Evolutionary conservation across 805 yeast genomes (phyloP).

Genomic region (Candida nemodendra): DNA sequence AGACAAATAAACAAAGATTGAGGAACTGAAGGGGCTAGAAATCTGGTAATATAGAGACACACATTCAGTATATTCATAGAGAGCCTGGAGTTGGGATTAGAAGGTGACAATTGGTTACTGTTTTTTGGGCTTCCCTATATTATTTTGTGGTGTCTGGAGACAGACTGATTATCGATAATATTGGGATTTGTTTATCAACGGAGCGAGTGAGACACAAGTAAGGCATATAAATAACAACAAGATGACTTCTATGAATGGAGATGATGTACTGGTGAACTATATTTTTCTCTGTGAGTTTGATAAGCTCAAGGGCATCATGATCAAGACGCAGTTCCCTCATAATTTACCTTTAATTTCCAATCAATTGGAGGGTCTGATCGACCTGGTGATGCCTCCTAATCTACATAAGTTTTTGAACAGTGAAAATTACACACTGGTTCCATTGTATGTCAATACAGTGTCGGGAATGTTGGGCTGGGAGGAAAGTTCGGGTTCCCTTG

Average conservation of each 20-base stretch:
- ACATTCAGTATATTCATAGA: too few relatives aligned
- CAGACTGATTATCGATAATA: too few relatives aligned
- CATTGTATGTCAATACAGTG: conserved; percentile 38
- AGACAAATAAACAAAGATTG: too few relatives aligned
- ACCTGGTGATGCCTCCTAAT: conserved; percentile 29
- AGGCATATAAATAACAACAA: too few relatives aligned
- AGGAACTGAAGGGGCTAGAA: too few relatives aligned
- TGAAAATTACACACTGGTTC: conserved; percentile 59
- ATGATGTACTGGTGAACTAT: conserved; percentile 20
- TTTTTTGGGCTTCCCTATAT: too few relatives aligned
- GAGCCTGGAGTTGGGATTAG: too few relatives aligned
- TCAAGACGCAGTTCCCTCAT: conserved; percentile 60
- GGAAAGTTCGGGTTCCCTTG: conserved; percentile 10
- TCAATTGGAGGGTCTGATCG: conserved; percentile 37
- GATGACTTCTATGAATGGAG: neutral
- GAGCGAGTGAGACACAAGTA: too few relatives aligned
- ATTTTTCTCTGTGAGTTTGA: conserved; percentile 74
- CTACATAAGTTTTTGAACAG: conserved; percentile 45
- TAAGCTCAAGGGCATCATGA: conserved; percentile 67
- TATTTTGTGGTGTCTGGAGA: too few relatives aligned
- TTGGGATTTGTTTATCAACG: too few relatives aligned
- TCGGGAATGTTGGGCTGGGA: conserved; percentile 19
- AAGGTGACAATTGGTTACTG: too few relatives aligned
- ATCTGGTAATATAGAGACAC: too few relatives aligned
- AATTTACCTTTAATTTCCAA: conserved; percentile 61